A percentile compares a stretch with the other conserved stretches of the same genome.
These are phyloP conservation scores for Musa schizocarpa DNA, from an alignment of 176 grass and related monocot species.

Conservation along the genomic window DNA sequence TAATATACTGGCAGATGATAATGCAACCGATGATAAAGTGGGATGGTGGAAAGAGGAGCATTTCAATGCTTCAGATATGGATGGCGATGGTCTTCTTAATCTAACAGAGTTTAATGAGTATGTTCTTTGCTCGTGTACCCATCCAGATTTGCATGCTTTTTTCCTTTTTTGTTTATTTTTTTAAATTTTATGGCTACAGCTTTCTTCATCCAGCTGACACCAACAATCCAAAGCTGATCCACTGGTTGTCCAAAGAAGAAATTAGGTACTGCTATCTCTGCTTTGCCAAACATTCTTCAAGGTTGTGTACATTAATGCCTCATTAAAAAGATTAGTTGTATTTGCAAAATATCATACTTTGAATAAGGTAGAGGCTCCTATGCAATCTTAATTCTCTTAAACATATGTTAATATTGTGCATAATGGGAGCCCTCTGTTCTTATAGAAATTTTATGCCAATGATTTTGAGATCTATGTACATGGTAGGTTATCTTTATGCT, in stretches of 20 bases:
- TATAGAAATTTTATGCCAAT: too few relatives aligned
- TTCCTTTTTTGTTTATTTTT: conserved; percentile 18
- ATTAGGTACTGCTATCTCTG: conserved; percentile 39
- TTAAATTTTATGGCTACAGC: conserved; percentile 35
- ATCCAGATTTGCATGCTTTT: not conserved
- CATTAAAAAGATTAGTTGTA: not conserved
- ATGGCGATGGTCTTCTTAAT: conserved; percentile 75
- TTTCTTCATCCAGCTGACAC: conserved; percentile 93
- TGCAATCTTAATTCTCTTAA: too few relatives aligned
- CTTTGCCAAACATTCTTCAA: not conserved
- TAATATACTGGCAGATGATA: conserved; percentile 44
- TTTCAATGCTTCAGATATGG: conserved; percentile 67
- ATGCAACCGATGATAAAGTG: conserved; percentile 61
- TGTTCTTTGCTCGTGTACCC: conserved; percentile 12
- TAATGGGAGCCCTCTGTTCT: too few relatives aligned
- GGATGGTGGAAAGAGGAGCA: conserved; percentile 92
- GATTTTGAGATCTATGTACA: too few relatives aligned
- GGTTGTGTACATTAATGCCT: not conserved
- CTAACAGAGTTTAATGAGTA: conserved; percentile 90
- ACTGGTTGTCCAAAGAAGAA: conserved; percentile 91
- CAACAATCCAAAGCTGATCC: conserved; percentile 52
- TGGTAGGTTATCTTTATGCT: too few relatives aligned
- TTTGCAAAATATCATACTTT: not conserved
- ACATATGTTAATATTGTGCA: too few relatives aligned
- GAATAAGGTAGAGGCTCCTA: too few relatives aligned